A percentile compares a stretch with the other conserved stretches of the same genome.
Conservation (phyloP, 2,329 filamentous ascomycete genomes). For the Hypomyces perniciosus region DNA sequence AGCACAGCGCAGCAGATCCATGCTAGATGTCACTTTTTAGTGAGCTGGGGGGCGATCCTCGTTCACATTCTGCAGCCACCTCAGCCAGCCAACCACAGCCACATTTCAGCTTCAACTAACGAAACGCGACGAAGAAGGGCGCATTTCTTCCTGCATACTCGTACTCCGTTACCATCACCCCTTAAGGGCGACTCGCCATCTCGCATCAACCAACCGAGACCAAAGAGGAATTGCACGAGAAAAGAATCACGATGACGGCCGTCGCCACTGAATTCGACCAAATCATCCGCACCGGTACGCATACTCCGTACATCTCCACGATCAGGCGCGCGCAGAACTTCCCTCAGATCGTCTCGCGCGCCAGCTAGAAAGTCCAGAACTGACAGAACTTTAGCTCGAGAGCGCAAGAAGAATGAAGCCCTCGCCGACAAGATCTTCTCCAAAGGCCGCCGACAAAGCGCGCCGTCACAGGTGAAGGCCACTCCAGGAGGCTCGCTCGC, state of each 20-base stretch:
- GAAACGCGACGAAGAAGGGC: background rate
- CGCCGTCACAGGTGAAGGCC: constrained; percentile 42
- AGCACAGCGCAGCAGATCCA: constrained; percentile 4
- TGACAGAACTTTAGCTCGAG: constrained; percentile 42
- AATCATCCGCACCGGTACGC: constrained; percentile 48
- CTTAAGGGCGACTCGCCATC: too few species aligned
- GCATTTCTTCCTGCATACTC: background rate
- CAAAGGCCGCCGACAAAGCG: constrained; percentile 52
- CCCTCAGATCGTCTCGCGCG: background rate
- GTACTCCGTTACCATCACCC: background rate
- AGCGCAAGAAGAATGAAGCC: constrained; percentile 64
- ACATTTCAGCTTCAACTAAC: background rate
- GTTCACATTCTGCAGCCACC: too few species aligned
- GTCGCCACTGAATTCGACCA: constrained; percentile 47
- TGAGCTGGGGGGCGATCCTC: too few species aligned
- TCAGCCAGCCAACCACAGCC: background rate
- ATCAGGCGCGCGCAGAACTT: background rate
- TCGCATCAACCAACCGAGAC: background rate
- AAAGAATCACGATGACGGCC: constrained; percentile 32
- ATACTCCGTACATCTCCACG: background rate
- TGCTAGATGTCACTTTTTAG: too few species aligned
- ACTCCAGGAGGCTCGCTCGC: constrained; percentile 53
- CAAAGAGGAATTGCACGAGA: background rate
- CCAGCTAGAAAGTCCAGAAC: constrained; percentile 47
- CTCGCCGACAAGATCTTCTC: constrained; percentile 70